phyloP scores from a whole-genome alignment of 169 alveolate species.

The Amoebophrya sp. region DNA sequence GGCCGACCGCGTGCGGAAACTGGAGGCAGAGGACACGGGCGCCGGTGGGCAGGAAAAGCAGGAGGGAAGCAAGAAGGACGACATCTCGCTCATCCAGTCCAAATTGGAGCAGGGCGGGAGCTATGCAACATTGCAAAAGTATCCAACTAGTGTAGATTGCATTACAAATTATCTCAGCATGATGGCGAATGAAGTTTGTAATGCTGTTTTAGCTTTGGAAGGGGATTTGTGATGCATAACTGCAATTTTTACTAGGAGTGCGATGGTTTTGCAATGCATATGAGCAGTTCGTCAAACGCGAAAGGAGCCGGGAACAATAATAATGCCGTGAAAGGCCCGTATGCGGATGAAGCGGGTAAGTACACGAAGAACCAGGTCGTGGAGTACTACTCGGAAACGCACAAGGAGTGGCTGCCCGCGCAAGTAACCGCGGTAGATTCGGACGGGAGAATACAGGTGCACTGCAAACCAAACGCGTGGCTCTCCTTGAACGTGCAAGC shows the following conservation, averaged over 20 bases:
- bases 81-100: not conserved
- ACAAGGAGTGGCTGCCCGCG: slow-evolving; percentile 19
- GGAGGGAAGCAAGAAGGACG: not conserved
- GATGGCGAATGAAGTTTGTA: too few relatives aligned
- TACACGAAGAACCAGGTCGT: not conserved
- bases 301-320: not conserved
- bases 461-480: slow-evolving; percentile 20
- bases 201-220: too few relatives aligned
- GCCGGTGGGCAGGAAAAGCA: not conserved
- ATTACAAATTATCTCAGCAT: too few relatives aligned
- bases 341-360: not conserved
- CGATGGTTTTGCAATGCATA: too few relatives aligned
- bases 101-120: not conserved
- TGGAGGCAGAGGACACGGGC: not conserved
- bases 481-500: not conserved
- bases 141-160: too few relatives aligned
- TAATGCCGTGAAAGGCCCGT: not conserved
- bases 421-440: not conserved
- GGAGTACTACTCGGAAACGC: slow-evolving; percentile 1
- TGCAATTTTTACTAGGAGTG: too few relatives aligned
- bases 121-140: too few relatives aligned
- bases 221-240: too few relatives aligned
- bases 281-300: not conserved
- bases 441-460: not conserved
- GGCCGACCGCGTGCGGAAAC: slow-evolving; percentile 18